A percentile compares a stretch with the other conserved stretches of the same genome.
These are phyloP conservation scores for Penicillium taxi DNA, from an alignment of 495 filamentous ascomycete genomes.

Conservation along the genomic window DNA sequence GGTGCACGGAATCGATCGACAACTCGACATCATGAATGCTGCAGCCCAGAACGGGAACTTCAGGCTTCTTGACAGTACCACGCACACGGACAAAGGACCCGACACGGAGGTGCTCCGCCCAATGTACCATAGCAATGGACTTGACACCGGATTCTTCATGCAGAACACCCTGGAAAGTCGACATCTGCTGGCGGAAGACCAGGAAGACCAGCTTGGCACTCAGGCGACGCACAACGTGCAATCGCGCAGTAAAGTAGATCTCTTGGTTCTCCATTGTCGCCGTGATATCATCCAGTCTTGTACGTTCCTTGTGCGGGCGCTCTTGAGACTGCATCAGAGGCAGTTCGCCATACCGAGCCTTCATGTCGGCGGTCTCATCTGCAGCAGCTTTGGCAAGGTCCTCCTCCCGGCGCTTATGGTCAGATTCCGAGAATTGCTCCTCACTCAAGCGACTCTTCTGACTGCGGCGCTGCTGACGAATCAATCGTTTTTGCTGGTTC, in stretches of 20 bases:
- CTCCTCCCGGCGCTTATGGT: slow-evolving; percentile 34
- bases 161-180: slow-evolving; percentile 68
- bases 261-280: slow-evolving; percentile 56
- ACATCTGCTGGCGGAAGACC: slow-evolving; percentile 72
- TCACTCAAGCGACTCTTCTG: slow-evolving; percentile 44
- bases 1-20: slow-evolving; percentile 41
- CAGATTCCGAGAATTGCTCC: slow-evolving; percentile 44
- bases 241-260: slow-evolving; percentile 66
- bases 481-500: slow-evolving; percentile 46
- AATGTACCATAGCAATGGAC: slow-evolving; percentile 54
- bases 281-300: slow-evolving; percentile 45
- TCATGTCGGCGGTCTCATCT: slow-evolving; percentile 45
- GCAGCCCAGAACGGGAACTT: slow-evolving; percentile 49
- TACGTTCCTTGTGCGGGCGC: slow-evolving; percentile 31
- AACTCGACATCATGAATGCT: slow-evolving; percentile 51
- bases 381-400: slow-evolving; percentile 32
- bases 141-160: slow-evolving; percentile 47
- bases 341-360: slow-evolving; percentile 52
- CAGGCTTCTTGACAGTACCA: slow-evolving; percentile 53
- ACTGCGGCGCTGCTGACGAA: slow-evolving; percentile 35
- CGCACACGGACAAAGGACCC: slow-evolving; percentile 60
- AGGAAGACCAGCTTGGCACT: slow-evolving; percentile 85
- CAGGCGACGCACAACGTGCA: slow-evolving; percentile 79
- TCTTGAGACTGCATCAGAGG: slow-evolving; percentile 44
- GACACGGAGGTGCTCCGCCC: slow-evolving; percentile 60